Conservation (phyloP, 257 asterid genomes). For the Perilla frutescens region DNA sequence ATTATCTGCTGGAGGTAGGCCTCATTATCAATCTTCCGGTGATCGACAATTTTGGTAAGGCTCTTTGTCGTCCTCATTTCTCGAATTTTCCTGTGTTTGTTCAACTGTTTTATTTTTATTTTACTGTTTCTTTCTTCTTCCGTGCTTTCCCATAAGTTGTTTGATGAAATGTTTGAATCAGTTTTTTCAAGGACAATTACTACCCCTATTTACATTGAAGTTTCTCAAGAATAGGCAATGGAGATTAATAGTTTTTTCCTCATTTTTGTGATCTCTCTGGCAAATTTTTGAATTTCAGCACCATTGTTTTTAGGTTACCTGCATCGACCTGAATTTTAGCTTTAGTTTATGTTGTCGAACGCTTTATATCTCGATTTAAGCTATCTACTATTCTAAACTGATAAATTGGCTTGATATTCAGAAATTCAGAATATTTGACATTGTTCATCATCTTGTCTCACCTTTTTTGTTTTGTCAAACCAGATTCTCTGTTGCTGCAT, state of each 20-base stretch:
- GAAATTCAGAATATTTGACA: not conserved
- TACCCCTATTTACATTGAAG: not conserved
- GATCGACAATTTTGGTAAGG: too few relatives aligned
- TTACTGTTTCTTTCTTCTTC: not conserved
- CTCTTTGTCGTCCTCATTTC: too few relatives aligned
- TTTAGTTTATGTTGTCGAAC: not conserved
- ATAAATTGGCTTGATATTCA: not conserved
- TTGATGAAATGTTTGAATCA: constrained; percentile 34
- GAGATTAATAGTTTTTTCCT: too few relatives aligned
- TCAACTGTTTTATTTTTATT: too few relatives aligned
- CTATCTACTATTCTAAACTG: not conserved
- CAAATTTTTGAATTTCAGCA: not conserved
- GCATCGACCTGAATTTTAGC: not conserved
- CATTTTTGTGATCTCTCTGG: not conserved
- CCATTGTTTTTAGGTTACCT: not conserved
- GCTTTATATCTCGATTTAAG: not conserved
- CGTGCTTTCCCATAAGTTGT: constrained; percentile 11
- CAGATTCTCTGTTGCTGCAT: constrained; percentile 29
- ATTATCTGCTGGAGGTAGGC: too few relatives aligned
- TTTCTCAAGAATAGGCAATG: not conserved
- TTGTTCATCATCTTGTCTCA: not conserved
- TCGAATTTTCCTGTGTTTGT: too few relatives aligned
- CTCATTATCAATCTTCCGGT: too few relatives aligned
- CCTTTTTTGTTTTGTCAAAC: not conserved
- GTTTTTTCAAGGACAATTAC: not conserved